Base-by-base conservation (phyloP, 2,329 filamentous ascomycete genomes). In the Ophiostoma triangulosporum region DNA sequence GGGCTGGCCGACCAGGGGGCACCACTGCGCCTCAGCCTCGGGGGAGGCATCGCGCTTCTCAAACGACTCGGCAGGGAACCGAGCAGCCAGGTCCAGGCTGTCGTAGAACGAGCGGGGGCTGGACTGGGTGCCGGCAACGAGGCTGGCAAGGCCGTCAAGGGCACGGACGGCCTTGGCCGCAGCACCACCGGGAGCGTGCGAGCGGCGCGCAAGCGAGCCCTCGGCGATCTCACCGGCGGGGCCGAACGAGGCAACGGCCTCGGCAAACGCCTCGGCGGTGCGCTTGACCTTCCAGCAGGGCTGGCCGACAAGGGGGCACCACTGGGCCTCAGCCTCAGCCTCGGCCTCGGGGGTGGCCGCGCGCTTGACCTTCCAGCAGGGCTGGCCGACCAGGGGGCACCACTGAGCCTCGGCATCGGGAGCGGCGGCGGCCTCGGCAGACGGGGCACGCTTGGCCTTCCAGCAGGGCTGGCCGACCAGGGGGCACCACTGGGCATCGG, bases 341-440 rank as follows among this genome's bases (percentile, higher is more conserved):
- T 46, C 33, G 35, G 33, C 33, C 24, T 38, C 49, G 32, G 48
- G 15, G 31, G 4, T 9, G 6, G 31, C 31, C 11, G 54, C 45
- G 31, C 53, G 51, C 55, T 58, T 54, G 26, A 46, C 26, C 24
- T 29, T 35, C 31, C 32, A 50, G 68, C 73, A 75, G 31, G 64
- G 58, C 58, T 69, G 62, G 53, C 72, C 71, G 29, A 61, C 60
- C 50, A 60, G 53, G 61, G 70, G 73, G 58, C 63, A 67, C n/a
- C 11, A 33, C 24, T 54, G 53, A 8, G 59, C 56, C 45, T 62
- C 58, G 46, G 46, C 27, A 11, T 48, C 45, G 29, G 45, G 9
- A n/a, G 24, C 14, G 17, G 43, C 43, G 9, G 8, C 59, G 54
- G 58, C 45, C n/a, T 64, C 61, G 11, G 45, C 14, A 48, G 26